Evolutionary conservation across 352 stramenopile species (phyloP), one percentile per base, ranked within the genome.

Genomic region (Pythium plurisporium): DNA sequence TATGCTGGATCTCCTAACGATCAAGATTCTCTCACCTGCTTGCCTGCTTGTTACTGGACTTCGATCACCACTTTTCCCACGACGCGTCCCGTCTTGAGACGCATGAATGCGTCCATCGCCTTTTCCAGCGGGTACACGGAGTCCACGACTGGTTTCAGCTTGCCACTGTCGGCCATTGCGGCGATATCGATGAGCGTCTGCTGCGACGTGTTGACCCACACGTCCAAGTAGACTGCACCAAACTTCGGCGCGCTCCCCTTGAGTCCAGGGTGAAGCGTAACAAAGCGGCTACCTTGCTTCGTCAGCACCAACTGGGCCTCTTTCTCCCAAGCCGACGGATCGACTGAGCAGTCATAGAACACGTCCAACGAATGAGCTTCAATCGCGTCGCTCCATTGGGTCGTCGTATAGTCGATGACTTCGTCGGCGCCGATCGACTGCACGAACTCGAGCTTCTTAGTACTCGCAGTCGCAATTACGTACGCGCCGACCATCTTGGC

Each of bases 221-320:
- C 62, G 17, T 47, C 40, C 29, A 43, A 58, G 20, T 72, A 12
- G 22, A 33, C 53, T 4, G 74, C 81, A 25, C 78, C 82, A 12
- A 88, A 83, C 22, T 75, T 60, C 3, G 80, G 77, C 42, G 81
- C 72, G 27, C 74, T 79, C 3, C 67, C 74, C 5, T 72, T 57
- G 37, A 61, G 46, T 1, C 72, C 70, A 38, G 11, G 40, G 3
- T 37, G 5, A 14, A 86, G 67, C 1, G 54, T 81, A 37, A 81
- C 66, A 44, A 81, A 84, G 22, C 67, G 69, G 10, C 69, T 71
- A 0, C 55, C 69, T 26, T 64, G 19, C 58, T 80, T 74, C 38
- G 58, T 64, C 1, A 82, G 45, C 37, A 82, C 59, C n/a, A 64
- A 65, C 61, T 77, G 67, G 0, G 68, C 70, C 10, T 31, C 62